Conservation (phyloP, 2,329 filamentous ascomycete genomes). For the Aspergillus quadricinctus region DNA sequence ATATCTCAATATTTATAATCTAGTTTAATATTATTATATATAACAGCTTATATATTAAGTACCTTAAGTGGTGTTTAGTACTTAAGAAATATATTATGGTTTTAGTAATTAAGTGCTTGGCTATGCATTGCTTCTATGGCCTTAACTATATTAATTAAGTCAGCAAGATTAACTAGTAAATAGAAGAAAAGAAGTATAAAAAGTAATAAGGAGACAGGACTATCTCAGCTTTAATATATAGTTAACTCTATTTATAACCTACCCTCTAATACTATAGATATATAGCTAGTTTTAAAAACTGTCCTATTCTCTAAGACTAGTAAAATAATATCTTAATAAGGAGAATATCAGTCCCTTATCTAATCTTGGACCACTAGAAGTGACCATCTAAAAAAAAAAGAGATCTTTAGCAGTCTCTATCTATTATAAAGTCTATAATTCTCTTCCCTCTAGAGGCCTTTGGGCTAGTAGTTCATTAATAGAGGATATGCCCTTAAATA, state of each 20-base stretch:
- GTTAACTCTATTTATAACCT: constrained; percentile 3
- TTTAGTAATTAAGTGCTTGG: constrained; percentile 16
- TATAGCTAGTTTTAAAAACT: constrained; percentile 1
- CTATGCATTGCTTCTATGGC: constrained; percentile 10
- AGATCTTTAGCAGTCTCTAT: constrained; percentile 5
- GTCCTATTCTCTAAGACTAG: neutral
- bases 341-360: constrained; percentile 11
- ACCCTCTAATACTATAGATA: constrained; percentile 1
- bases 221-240: neutral
- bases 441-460: constrained; percentile 11
- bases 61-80: constrained; percentile 17
- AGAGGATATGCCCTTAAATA: constrained; percentile 15
- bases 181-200: too few species aligned
- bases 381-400: constrained; percentile 14
- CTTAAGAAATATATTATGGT: constrained; percentile 15
- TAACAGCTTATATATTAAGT: constrained; percentile 17
- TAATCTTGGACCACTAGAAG: constrained; percentile 3
- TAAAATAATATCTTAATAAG: constrained; percentile 7
- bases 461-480: constrained; percentile 11
- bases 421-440: constrained; percentile 16
- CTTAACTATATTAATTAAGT: constrained; percentile 4
- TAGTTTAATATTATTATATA: constrained; percentile 14
- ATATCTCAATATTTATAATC: constrained; percentile 18
- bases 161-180: neutral
- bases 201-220: too few species aligned